Evolutionary conservation across 2,329 filamentous ascomycete genomes (phyloP).

Genomic region (Claviceps digitariae): DNA sequence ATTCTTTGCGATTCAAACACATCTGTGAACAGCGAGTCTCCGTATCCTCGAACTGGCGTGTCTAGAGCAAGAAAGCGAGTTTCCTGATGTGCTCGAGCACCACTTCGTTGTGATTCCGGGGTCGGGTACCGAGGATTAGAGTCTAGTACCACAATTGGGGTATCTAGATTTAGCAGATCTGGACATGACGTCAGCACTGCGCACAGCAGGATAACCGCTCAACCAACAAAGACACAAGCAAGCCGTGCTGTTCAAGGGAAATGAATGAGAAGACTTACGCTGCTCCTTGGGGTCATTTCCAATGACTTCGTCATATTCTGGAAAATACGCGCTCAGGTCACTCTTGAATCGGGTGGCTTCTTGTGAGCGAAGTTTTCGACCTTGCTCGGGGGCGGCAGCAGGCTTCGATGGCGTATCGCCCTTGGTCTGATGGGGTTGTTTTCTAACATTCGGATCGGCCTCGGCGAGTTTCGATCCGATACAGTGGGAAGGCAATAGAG

Average conservation of each 20-base stretch:
- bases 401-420: conserved; percentile 40
- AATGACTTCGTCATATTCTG: conserved; percentile 88
- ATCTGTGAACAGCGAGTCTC: conserved; percentile 42
- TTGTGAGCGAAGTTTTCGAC: conserved; percentile 71
- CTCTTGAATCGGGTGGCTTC: conserved; percentile 80
- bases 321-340: conserved; percentile 80
- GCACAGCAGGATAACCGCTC: too few relatives aligned
- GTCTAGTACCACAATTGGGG: conserved; percentile 59
- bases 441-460: conserved; percentile 24
- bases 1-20: conserved; percentile 43
- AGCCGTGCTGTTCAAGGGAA: not conserved
- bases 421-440: conserved; percentile 44
- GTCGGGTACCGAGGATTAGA: conserved; percentile 21
- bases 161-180: conserved; percentile 64
- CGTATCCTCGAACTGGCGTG: conserved; percentile 35
- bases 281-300: conserved; percentile 69
- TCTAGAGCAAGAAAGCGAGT: not conserved
- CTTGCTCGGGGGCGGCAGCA: conserved; percentile 41
- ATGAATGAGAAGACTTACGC: conserved; percentile 38
- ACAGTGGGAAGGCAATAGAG: conserved; percentile 6
- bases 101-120: conserved; percentile 5
- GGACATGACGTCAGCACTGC: conserved; percentile 3
- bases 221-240: not conserved
- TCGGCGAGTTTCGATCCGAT: conserved; percentile 10
- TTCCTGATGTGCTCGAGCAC: not conserved